Conservation (phyloP, 176 grass and related monocot species). For the Calamus simplicifolius region DNA sequence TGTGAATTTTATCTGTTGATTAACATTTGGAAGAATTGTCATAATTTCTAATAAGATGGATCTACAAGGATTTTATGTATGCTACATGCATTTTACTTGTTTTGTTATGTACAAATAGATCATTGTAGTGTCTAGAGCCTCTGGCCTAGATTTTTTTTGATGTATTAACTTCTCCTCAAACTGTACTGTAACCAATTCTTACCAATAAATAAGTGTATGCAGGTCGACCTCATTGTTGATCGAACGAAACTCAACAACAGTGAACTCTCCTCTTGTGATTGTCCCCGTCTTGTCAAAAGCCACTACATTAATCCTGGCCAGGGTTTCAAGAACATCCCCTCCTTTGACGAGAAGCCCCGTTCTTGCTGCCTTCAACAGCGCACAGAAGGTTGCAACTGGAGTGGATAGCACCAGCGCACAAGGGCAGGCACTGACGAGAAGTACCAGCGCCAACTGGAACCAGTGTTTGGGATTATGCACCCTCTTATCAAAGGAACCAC, state of each 20-base stretch:
- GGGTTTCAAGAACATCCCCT: slow-evolving; percentile 56
- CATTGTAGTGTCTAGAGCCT: no score
- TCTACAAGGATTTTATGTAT: no score
- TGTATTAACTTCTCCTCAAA: no score
- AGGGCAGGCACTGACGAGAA: slow-evolving; percentile 73
- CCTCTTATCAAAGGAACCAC: slow-evolving; percentile 28
- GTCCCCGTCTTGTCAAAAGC: slow-evolving; percentile 86
- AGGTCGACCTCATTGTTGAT: slow-evolving; percentile 18
- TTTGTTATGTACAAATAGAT: no score
- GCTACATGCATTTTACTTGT: no score
- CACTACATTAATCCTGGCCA: slow-evolving; percentile 27
- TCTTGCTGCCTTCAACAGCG: slow-evolving; percentile 47
- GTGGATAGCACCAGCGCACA: slow-evolving; percentile 71
- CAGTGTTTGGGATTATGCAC: slow-evolving; percentile 20
- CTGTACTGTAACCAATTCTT: neutral
- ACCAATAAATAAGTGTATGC: slow-evolving; percentile 53
- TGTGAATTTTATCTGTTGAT: no score
- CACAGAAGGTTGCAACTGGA: slow-evolving; percentile 65
- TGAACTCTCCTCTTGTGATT: slow-evolving; percentile 62
- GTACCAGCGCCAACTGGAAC: slow-evolving; percentile 42
- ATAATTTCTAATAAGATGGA: no score
- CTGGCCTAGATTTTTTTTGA: no score
- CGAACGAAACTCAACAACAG: slow-evolving; percentile 29
- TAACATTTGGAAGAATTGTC: no score
- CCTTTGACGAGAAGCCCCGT: slow-evolving; percentile 65